Evolutionary conservation across 495 filamentous ascomycete species (phyloP), one percentile per base, ranked within the genome.

Genomic region (Chaetomium cochliodes): DNA sequence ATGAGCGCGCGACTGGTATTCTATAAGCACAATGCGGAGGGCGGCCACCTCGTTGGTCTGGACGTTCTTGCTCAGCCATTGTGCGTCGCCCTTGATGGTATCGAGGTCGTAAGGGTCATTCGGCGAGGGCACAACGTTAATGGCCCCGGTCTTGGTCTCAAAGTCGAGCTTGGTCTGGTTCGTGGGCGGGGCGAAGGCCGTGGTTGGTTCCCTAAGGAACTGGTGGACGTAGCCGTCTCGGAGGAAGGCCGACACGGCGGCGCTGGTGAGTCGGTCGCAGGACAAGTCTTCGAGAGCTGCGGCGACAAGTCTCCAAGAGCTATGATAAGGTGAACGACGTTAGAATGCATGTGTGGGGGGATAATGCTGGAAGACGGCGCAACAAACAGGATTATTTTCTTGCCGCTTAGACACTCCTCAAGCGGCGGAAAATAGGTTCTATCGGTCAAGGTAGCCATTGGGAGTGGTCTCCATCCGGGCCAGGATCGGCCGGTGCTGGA

Each of bases 131-230:
- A 90, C 84, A 51, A 92, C 87, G 73, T 96, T 88, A 58, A 97
- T 96, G n/a, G 93, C 87, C 20, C 93, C 89, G 1, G 92, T 97
- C 75, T 87, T 93, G 47, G 88, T 92, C 60, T 93, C 90, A 72
- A 96, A 96, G 26, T 86, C 86, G 51, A 81, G 73, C 73, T 89
- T 93, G 6, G 85, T 81, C 69, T 86, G 64, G 79, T 67, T 52
- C 81, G 85, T 65, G 74, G 87, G 75, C 3, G 81, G 68, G 55
- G 82, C 76, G 74, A 90, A 93, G 53, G 86, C 84, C 58, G 77
- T 84, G 73, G 86, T 77, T 56, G 88, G 86, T 51, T 83, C 79
- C 64, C 85, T 81, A 69, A 97, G 81, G 62, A 91, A 76, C 68
- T 84, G 77, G 67, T 89, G 72, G 71, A 86, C 86, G 60, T 88